Percentiles rank a stretch among this genome's conserved stretches.
Evolutionary conservation across 1,284 basidiomycete species (phyloP).

Genomic region (Volvariella surrecta): DNA sequence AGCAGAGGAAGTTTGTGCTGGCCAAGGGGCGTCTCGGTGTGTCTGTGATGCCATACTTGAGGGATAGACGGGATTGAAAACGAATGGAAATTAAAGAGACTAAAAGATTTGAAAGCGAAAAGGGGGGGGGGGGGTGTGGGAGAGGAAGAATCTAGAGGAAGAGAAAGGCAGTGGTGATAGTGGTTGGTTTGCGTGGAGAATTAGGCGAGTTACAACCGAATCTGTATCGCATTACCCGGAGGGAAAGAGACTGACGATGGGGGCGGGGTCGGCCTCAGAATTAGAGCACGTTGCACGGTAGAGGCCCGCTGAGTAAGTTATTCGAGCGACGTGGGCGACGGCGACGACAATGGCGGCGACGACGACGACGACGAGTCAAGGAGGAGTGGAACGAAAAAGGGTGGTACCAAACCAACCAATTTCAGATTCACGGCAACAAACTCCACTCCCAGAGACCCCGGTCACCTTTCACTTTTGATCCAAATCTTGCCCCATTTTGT

Average conservation of each 20-base stretch:
- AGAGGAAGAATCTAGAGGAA: slow-evolving; percentile 9
- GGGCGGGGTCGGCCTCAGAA: neutral
- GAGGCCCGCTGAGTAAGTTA: neutral
- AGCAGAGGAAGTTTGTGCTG: slow-evolving; percentile 11
- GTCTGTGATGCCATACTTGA: neutral
- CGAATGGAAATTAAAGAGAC: slow-evolving; percentile 10
- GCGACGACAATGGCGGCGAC: slow-evolving; percentile 1
- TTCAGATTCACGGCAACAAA: slow-evolving; percentile 1
- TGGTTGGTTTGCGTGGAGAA: slow-evolving; percentile 12
- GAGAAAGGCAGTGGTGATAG: slow-evolving; percentile 10
- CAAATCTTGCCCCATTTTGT: too few species aligned
- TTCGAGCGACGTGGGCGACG: neutral
- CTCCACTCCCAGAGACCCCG: neutral
- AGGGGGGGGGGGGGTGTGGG: slow-evolving; percentile 2
- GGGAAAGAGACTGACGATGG: neutral
- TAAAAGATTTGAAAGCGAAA: slow-evolving; percentile 11
- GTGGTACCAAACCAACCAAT: slow-evolving; percentile 8
- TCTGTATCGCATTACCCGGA: slow-evolving; percentile 37
- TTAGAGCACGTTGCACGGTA: neutral
- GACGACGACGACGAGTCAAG: slow-evolving; percentile 1
- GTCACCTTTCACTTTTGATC: neutral
- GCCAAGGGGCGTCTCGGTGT: slow-evolving; percentile 18
- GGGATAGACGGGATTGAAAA: too few species aligned
- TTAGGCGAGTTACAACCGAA: slow-evolving; percentile 14
- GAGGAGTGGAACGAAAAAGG: slow-evolving; percentile 5